Evolutionary conservation across 805 yeast genomes (phyloP).

Genomic region (Wickerhamomyces queroliae): DNA sequence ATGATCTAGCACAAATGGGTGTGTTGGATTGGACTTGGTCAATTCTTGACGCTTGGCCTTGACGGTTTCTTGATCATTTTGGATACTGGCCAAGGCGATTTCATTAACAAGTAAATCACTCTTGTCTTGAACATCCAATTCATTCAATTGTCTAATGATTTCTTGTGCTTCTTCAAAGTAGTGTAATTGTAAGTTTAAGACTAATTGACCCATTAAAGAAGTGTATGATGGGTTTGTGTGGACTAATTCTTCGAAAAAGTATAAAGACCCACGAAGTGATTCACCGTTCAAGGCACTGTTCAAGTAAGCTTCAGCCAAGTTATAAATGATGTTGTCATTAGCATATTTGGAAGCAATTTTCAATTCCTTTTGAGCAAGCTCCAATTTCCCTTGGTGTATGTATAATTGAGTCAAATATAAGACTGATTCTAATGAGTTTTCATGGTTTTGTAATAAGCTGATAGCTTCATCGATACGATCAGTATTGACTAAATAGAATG

Average conservation of each 20-base stretch:
- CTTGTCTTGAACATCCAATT: conserved; percentile 33
- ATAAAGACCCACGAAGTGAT: conserved; percentile 38
- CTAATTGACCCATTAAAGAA: conserved; percentile 59
- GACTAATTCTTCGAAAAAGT: conserved; percentile 77
- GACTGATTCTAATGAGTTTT: conserved; percentile 34
- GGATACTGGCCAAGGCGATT: conserved; percentile 55
- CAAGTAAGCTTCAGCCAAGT: conserved; percentile 74
- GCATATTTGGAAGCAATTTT: conserved; percentile 40
- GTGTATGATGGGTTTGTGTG: conserved; percentile 44
- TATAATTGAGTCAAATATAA: conserved; percentile 35
- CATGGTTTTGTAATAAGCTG: conserved; percentile 29
- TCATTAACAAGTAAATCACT: conserved; percentile 43
- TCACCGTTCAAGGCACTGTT: conserved; percentile 37
- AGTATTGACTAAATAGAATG: conserved; percentile 33
- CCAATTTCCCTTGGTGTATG: conserved; percentile 35
- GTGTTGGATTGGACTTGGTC: conserved; percentile 42
- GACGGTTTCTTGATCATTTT: conserved; percentile 32
- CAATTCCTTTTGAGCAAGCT: conserved; percentile 41
- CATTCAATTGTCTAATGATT: conserved; percentile 40
- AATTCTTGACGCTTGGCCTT: conserved; percentile 41
- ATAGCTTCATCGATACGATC: conserved; percentile 39
- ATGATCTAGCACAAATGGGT: conserved; percentile 52
- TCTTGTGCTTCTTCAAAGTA: conserved; percentile 82
- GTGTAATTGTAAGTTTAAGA: conserved; percentile 70
- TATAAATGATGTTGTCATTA: conserved; percentile 70